Conservation (phyloP, 352 stramenopile genomes). For the Elongisporangium undulatum region DNA sequence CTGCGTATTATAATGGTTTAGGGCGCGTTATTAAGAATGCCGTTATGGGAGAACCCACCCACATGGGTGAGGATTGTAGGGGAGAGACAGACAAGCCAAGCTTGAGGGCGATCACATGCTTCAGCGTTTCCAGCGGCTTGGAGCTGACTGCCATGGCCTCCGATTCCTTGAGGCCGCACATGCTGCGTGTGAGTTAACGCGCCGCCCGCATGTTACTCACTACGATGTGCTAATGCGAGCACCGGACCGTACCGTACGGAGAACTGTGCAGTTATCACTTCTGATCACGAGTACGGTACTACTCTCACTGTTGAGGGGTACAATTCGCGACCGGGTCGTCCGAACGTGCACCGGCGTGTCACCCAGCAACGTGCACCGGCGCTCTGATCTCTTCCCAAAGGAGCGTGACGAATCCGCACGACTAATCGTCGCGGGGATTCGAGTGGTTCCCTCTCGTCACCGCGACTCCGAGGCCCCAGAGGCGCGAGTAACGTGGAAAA, state of each 20-base stretch:
- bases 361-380: neutral
- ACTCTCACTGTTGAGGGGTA: neutral
- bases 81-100: neutral
- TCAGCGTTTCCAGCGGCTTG: neutral
- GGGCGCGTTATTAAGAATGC: neutral
- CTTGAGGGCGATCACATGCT: neutral
- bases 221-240: neutral
- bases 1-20: neutral
- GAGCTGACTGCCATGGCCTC: neutral
- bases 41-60: neutral
- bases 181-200: neutral
- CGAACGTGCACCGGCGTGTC: neutral
- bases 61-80: neutral
- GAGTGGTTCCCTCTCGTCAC: neutral
- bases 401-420: neutral
- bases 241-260: neutral
- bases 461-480: neutral
- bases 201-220: neutral
- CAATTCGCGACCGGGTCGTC: neutral
- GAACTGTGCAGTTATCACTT: neutral
- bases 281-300: neutral
- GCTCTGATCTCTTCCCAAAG: neutral
- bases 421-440: neutral
- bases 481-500: neutral
- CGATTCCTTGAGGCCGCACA: neutral